These are phyloP conservation scores for Salix dunnii DNA, from an alignment of 345 rosid species.

Conservation along the genomic window DNA sequence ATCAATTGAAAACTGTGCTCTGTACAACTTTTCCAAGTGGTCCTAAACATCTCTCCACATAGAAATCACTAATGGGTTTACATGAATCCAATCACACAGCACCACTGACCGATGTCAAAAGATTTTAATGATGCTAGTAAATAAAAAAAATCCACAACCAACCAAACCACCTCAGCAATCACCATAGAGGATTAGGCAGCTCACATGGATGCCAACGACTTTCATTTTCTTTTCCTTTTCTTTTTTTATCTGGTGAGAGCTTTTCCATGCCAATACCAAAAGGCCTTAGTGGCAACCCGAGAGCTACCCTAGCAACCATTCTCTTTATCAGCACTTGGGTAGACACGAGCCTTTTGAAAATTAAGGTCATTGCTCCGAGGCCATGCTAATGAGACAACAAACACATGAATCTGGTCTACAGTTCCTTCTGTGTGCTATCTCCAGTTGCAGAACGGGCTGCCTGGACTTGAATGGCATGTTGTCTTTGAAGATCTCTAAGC, in stretches of 20 bases:
- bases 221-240: background rate
- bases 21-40: conserved; percentile 18
- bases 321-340: background rate
- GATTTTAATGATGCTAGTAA: conserved; percentile 12
- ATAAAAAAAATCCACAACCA: conserved; percentile 15
- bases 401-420: conserved; percentile 1
- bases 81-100: conserved; percentile 19
- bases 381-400: background rate
- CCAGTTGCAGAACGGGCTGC: conserved; percentile 54
- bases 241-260: background rate
- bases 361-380: background rate
- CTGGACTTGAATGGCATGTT: conserved; percentile 54
- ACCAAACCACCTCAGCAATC: conserved; percentile 6
- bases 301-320: background rate
- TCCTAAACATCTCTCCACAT: background rate
- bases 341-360: background rate
- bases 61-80: conserved; percentile 19
- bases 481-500: conserved; percentile 77
- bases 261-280: conserved; percentile 4
- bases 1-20: conserved; percentile 7
- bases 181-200: conserved; percentile 9
- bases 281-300: background rate
- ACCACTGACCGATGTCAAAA: conserved; percentile 4
- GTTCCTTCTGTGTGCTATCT: conserved; percentile 47
- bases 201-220: conserved; percentile 19